Evolutionary conservation across 306 rosid genomes (phyloP), one percentile per base, ranked within the genome.

Genomic region (Arachis hypogaea): DNA sequence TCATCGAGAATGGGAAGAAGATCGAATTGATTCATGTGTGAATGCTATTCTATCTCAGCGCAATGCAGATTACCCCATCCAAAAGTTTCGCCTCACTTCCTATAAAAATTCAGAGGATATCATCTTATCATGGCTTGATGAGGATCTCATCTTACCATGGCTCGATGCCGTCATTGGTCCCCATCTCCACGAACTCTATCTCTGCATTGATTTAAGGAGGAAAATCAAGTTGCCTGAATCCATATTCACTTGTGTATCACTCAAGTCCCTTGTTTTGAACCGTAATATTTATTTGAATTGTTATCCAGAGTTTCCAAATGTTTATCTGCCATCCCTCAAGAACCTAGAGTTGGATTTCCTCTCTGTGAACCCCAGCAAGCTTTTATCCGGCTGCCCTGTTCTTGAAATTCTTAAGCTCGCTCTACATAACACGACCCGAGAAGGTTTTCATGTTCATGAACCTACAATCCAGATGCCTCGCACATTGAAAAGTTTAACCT

Each of bases 251-350:
- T 60, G 22, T 22, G 7, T 9, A 3, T 11, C 46, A 6, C 18
- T 60, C 10, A 45, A 10, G 5, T 11, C 46, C 9, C 4, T 60
- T 2, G 40, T 2, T 12, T 11, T 60, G 29, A 1, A 0, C 2
- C 10, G 28, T 5, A 2, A 7, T 0, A 11, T 36, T 38, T 0
- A 0, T 12, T 2, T 60, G 45, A 60, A 22, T 22, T 22, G 28
- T 1, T 28, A 33, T 33, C 38, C 3, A 2, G 38, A 33, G 38
- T 11, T 38, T 3, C 4, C 46, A 0, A 11, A 4, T 5, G 28
- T 60, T 60, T 9, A 12, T 60, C 40, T 60, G 28, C 66, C 66
- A 60, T 60, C 66, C 5, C 66, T 60, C 45, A 60, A 60, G 45
- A 36, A 6, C 7, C 28, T 60, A 3, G 1, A 6, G 0, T 0